A percentile compares a stretch with the other conserved stretches of the same genome.
Evolutionary conservation across 192 early-diverging fungal species (phyloP).

Genomic region (Coemansia sp.): DNA sequence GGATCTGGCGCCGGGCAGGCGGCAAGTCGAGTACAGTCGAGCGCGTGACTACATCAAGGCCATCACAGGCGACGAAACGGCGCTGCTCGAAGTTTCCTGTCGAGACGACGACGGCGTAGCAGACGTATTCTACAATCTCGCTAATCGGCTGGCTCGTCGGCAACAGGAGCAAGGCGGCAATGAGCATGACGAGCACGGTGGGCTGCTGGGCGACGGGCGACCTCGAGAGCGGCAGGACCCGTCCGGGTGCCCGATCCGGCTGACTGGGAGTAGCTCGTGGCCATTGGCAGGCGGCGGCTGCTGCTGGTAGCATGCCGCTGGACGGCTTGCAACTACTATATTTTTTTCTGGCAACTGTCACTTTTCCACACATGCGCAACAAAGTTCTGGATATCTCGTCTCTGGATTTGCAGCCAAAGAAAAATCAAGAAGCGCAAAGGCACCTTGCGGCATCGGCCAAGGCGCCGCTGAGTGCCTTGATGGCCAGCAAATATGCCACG

Average conservation of each 20-base stretch:
- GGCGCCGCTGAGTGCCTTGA: too few relatives aligned
- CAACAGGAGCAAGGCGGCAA: constrained; percentile 10
- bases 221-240: constrained; percentile 26
- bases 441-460: too few relatives aligned
- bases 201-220: constrained; percentile 16
- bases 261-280: constrained; percentile 16
- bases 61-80: constrained; percentile 62
- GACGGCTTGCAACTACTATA: too few relatives aligned
- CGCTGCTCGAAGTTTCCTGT: constrained; percentile 71
- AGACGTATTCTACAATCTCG: constrained; percentile 53
- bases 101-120: constrained; percentile 70
- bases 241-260: constrained; percentile 26
- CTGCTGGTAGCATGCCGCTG: constrained; percentile 30
- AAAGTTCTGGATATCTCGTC: too few relatives aligned
- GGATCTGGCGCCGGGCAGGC: constrained; percentile 63
- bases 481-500: too few relatives aligned
- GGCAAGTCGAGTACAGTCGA: constrained; percentile 61
- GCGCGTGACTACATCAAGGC: constrained; percentile 66
- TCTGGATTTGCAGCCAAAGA: too few relatives aligned
- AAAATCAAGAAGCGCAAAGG: too few relatives aligned
- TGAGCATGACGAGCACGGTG: constrained; percentile 18
- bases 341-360: too few relatives aligned
- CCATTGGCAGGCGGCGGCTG: constrained; percentile 9
- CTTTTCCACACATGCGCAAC: too few relatives aligned
- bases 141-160: constrained; percentile 33